These are phyloP conservation scores for Tuctoria greenei DNA, from an alignment of 176 grass and related monocot species.

Conservation along the genomic window DNA sequence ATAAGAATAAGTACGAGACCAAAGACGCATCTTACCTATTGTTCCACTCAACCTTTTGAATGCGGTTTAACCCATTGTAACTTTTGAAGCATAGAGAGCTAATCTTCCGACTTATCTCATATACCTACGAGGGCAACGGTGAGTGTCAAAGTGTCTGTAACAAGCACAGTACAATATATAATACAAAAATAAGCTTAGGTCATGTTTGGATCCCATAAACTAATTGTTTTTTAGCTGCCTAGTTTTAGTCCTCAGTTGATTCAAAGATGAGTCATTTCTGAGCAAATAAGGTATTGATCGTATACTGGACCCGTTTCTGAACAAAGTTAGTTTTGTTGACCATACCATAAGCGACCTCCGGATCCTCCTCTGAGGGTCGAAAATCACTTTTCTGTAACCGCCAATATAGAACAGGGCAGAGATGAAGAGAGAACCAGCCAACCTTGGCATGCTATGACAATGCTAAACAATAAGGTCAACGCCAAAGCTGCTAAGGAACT, in stretches of 20 bases:
- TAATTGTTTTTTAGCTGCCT: no score
- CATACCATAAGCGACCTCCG: background rate
- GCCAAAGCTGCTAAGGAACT: background rate
- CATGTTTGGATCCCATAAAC: no score
- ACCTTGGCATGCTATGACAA: background rate
- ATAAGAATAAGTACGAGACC: background rate
- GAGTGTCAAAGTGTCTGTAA: background rate
- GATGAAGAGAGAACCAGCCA: background rate
- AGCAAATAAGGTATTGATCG: background rate
- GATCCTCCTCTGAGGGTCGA: background rate
- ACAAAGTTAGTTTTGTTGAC: background rate
- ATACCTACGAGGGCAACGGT: slow-evolving; percentile 42
- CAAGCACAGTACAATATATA: background rate
- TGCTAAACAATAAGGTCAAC: background rate
- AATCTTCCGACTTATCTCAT: slow-evolving; percentile 46
- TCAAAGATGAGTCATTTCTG: no score
- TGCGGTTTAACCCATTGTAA: slow-evolving; percentile 45
- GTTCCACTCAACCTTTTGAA: slow-evolving; percentile 68
- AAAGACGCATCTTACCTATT: slow-evolving; percentile 44
- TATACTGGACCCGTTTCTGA: no score
- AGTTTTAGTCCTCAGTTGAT: no score
- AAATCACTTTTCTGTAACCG: background rate
- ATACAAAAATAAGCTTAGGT: background rate
- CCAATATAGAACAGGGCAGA: background rate
- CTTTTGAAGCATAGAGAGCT: slow-evolving; percentile 48